Conservation (phyloP, 2,329 filamentous ascomycete species). For the Periconia macrospinosa region DNA sequence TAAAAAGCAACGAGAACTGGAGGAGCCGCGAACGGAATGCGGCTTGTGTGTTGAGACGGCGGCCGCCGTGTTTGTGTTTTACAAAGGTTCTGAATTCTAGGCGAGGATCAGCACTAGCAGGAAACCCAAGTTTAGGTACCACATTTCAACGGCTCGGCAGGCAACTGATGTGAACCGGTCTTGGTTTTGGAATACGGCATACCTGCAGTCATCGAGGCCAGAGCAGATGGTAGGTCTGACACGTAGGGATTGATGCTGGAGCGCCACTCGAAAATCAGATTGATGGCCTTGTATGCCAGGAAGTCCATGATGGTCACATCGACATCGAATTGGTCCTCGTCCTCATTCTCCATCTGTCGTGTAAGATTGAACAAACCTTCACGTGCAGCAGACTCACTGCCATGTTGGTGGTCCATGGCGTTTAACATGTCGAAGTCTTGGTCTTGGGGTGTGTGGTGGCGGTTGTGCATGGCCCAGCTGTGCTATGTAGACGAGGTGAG, state of each 20-base stretch:
- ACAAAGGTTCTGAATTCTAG: conserved; percentile 50
- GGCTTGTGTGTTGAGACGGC: conserved; percentile 43
- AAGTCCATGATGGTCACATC: conserved; percentile 62
- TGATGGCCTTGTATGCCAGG: conserved; percentile 51
- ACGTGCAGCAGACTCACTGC: conserved; percentile 22
- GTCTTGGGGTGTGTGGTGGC: conserved; percentile 19
- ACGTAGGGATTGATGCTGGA: conserved; percentile 29
- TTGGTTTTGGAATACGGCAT: background rate
- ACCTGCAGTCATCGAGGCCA: conserved; percentile 39
- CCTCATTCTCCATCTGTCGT: conserved; percentile 36
- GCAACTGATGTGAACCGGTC: background rate
- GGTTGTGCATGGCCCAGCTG: conserved; percentile 11
- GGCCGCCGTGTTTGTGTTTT: conserved; percentile 41
- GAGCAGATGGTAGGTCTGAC: conserved; percentile 34
- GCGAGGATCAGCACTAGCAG: conserved; percentile 4
- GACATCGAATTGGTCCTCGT: conserved; percentile 49
- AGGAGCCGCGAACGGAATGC: conserved; percentile 54
- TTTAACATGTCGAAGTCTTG: conserved; percentile 26
- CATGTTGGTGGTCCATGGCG: conserved; percentile 16
- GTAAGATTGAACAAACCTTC: conserved; percentile 34
- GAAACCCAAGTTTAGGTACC: background rate
- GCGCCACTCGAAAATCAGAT: conserved; percentile 44
- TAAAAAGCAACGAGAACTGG: conserved; percentile 50
- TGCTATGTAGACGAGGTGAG: conserved; percentile 1
- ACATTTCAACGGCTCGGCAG: background rate